Base-by-base conservation (phyloP, 768 basidiomycete genomes). In the Boletus speciosus region DNA sequence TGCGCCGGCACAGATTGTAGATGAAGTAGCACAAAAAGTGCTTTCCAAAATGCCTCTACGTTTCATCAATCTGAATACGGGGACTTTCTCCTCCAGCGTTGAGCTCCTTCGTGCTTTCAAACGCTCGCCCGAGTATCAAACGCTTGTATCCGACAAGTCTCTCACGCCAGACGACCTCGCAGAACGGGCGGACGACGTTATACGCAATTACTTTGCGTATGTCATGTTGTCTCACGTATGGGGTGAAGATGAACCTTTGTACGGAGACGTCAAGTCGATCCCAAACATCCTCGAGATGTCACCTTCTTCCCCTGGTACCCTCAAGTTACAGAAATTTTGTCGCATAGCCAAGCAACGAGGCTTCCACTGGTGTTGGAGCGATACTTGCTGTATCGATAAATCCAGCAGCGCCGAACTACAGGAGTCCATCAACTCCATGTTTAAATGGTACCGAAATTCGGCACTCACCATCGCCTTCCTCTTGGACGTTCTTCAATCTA, bases 391-490 rank as follows among this genome's bases (percentile, higher is more conserved):
- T 27, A 68, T 67, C 19, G 63, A 70, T 34, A 66, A 68, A 40
- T 32, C 51, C 11, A 71, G 66, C 45, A 70, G 63, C 19, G 65
- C 63, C 12, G 68, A 71, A 41, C 57, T 70, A 3, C 62, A 66
- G 15, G 69, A 71, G 36, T 63, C 70, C 49, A 65, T 71, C 41
- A 59, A 61, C n/a, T 64, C 63, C 46, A 71, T 71, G 70, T 71
- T 71, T 25, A 58, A 25, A 14, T 71, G 69, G 69, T 71, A 70
- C 31, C 57, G 66, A 27, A 62, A 65, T 34, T 68, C 70, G 0
- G 52, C 56, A 2, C 49, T 71, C 32, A 72, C 70, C n/a, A 55
- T 70, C 27, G 61, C 65, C n/a, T 65, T 70, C 48, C 58, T 71
- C 8, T 15, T 41, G 25, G 66, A 68, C 15, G 63, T 68, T 29